Conservation (phyloP, 2,329 filamentous ascomycete genomes). For the Ophiostoma quercus region DNA sequence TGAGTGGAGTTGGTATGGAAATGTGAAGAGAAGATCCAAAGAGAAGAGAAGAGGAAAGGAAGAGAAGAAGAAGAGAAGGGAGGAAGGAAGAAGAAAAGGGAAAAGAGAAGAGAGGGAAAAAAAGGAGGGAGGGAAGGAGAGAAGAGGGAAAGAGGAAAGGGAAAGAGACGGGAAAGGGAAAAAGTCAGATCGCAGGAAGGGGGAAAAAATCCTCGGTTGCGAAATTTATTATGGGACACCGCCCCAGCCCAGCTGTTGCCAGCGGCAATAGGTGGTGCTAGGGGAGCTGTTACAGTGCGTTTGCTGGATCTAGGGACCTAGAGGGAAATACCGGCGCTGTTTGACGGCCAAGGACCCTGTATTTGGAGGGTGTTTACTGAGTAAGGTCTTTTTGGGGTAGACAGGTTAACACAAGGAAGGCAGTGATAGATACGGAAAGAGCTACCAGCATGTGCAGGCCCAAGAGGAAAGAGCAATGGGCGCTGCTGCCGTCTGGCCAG, state of each 20-base stretch:
- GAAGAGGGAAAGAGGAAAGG: slow-evolving; percentile 11
- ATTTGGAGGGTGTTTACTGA: not conserved
- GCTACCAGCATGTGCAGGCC: not conserved
- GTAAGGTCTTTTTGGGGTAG: not conserved
- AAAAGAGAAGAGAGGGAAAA: slow-evolving; percentile 15
- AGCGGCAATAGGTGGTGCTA: not conserved
- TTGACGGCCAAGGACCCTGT: not conserved
- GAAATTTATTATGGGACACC: slow-evolving; percentile 25
- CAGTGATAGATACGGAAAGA: not conserved
- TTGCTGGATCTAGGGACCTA: not conserved
- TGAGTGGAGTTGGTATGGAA: slow-evolving; percentile 34
- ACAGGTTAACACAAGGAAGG: not conserved
- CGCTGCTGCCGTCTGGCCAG: not conserved
- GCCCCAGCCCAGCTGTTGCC: slow-evolving; percentile 15
- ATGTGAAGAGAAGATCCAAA: slow-evolving; percentile 31
- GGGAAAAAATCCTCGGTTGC: slow-evolving; percentile 37
- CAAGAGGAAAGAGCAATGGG: not conserved
- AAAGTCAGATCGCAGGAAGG: slow-evolving; percentile 30
- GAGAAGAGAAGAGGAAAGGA: slow-evolving; percentile 31
- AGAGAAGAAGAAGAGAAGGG: slow-evolving; percentile 25
- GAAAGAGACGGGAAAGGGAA: slow-evolving; percentile 28
- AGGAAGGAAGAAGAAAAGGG: slow-evolving; percentile 11
- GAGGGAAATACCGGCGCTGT: not conserved
- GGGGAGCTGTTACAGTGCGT: not conserved
- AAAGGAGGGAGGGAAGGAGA: slow-evolving; percentile 16